Base-by-base conservation (phyloP, 202 grass and related monocot species). In the Digitaria exilis region DNA sequence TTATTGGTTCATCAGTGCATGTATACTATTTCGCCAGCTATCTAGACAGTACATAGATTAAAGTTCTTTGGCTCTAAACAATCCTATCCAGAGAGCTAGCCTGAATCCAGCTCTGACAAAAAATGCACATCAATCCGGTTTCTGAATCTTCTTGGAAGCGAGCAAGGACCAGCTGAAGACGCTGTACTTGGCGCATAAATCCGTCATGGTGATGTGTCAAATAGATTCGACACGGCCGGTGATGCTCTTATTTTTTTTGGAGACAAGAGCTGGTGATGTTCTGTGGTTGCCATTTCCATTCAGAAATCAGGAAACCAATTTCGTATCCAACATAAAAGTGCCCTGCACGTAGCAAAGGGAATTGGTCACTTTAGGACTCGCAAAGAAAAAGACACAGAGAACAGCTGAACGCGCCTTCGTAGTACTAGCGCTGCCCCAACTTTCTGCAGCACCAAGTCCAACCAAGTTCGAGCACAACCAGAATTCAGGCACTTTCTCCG, bases 81-180 rank as follows among this genome's bases (percentile, higher is more conserved):
- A 83, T 6, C n/a, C 18, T 86, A 86, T 80, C 66, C 51, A 61
- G 19, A 65, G 65, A 16, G 78, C 24, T 60, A 78, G 83, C 83
- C 56, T 82, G 58, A 77, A 82, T 81, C 64, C 82, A 85, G 70
- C 54, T 57, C 21, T 31, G 57, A 78, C 43, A 75, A 21, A 45
- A 80, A 61, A 41, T n/a, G 41, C 67, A 34, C 58, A 78, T 16
- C 13, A 54, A 78, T 78, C 64, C 11, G 49, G 41, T 86, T 48
- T 81, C 78, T 55, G 65, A 72, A 89, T 89, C 88, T 90, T 86
- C 84, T 75, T 45, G 83, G 79, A 90, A 89, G 46, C 67, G 57
- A 28, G 57, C 57, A 60, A 60, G 12, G 57, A 83, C 50, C 62
- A 84, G 30, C 15, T 39, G 43, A 89, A 76, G 75, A 21, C 70